A percentile compares a stretch with the other conserved stretches of the same genome.
These are phyloP conservation scores for Colletotrichum sp. DNA, from an alignment of 2,329 filamentous ascomycete species.

Conservation along the genomic window DNA sequence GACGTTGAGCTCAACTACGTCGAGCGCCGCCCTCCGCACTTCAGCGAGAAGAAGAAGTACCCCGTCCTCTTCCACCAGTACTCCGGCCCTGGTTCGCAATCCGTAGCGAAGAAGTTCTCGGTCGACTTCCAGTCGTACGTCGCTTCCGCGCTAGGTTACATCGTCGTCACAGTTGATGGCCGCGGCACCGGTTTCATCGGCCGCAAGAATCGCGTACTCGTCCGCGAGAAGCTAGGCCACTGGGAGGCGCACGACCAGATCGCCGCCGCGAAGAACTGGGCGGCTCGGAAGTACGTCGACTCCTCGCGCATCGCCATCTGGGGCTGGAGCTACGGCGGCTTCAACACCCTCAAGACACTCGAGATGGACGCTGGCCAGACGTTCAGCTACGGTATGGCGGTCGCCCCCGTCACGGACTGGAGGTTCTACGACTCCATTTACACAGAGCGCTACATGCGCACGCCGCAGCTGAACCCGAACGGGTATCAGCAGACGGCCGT, in stretches of 20 bases:
- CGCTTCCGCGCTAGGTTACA: constrained; percentile 84
- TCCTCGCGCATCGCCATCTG: constrained; percentile 85
- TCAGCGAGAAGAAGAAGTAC: constrained; percentile 82
- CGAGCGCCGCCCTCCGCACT: constrained; percentile 89
- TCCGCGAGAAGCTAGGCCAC: constrained; percentile 83
- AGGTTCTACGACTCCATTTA: constrained; percentile 93
- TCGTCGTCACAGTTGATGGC: constrained; percentile 94
- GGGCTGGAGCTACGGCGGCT: constrained; percentile 98
- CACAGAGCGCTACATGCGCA: constrained; percentile 97
- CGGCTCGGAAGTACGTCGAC: constrained; percentile 83
- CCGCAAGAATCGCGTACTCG: constrained; percentile 79
- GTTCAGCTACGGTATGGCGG: constrained; percentile 97
- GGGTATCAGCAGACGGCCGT: constrained; percentile 83
- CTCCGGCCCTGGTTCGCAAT: constrained; percentile 92
- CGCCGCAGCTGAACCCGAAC: constrained; percentile 77
- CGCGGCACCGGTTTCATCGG: constrained; percentile 92
- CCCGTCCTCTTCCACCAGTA: constrained; percentile 96
- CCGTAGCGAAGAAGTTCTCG: constrained; percentile 78
- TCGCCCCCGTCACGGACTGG: constrained; percentile 99
- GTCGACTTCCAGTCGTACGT: constrained; percentile 93
- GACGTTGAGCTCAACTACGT: constrained; percentile 74
- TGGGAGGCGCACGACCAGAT: constrained; percentile 93
- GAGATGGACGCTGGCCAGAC: constrained; percentile 89
- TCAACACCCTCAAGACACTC: constrained; percentile 92
- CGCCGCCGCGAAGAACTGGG: constrained; percentile 84